A percentile compares a stretch with the other conserved stretches of the same genome.
phyloP scores from a whole-genome alignment of 2,329 filamentous ascomycete species.

The Blastomyces silverae region DNA sequence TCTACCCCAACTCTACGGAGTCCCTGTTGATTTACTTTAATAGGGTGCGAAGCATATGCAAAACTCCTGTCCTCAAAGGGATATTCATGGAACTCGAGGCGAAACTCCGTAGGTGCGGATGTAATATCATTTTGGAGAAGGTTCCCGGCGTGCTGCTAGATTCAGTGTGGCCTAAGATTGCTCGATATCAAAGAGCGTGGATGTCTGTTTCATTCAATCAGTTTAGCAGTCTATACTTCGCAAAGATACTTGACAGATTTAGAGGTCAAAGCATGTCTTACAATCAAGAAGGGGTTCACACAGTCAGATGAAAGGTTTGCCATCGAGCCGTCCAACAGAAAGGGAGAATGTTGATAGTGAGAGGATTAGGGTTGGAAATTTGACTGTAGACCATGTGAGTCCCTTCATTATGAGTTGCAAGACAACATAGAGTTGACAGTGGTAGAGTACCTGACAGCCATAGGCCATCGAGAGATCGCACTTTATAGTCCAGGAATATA shows the following conservation, averaged over 20 bases:
- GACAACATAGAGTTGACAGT: slow-evolving; percentile 26
- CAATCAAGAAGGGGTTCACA: background rate
- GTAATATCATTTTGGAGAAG: slow-evolving; percentile 29
- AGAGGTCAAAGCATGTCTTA: background rate
- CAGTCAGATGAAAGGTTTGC: slow-evolving; percentile 28
- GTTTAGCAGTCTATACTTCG: slow-evolving; percentile 29
- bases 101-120: slow-evolving; percentile 30
- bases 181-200: slow-evolving; percentile 29
- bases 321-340: slow-evolving; percentile 34
- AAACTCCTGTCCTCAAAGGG: slow-evolving; percentile 31
- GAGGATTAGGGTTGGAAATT: slow-evolving; percentile 26
- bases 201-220: slow-evolving; percentile 28
- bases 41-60: slow-evolving; percentile 30
- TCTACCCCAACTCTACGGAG: background rate
- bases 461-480: slow-evolving; percentile 31
- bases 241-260: background rate
- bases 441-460: slow-evolving; percentile 30
- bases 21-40: slow-evolving; percentile 5
- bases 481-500: slow-evolving; percentile 37
- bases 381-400: slow-evolving; percentile 36
- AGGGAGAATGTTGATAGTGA: slow-evolving; percentile 30
- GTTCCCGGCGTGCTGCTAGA: slow-evolving; percentile 28
- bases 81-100: slow-evolving; percentile 30
- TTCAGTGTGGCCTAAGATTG: slow-evolving; percentile 29
- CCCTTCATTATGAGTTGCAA: background rate